Base-by-base conservation (phyloP, 805 yeast genomes). In the Kazachstania africana region DNA sequence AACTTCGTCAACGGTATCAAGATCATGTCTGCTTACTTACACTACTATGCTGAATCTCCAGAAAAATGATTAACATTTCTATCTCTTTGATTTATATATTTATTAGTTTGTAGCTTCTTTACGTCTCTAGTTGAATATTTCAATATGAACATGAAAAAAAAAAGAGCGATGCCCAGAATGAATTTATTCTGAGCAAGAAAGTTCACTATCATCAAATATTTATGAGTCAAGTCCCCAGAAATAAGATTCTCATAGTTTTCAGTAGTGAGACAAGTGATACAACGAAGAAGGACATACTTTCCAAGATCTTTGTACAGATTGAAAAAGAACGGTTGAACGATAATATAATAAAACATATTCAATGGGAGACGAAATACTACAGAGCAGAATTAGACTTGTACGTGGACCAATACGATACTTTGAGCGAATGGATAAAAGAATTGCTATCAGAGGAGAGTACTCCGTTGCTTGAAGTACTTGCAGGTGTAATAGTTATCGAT, bases 1-100 rank as follows among this genome's bases (percentile, higher is more conserved):
- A 91, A 91, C 68, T 91, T 82, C 62, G 75, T 91, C 45, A 81
- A 82, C 51, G 99, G 99, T 43, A 75, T 81, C 52, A 91, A 91
- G 68, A 80, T 95, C 10, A 71, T 88, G 60, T 78, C 88, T 43
- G 95, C 96, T 13, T 91, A 85, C 62, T 68, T 91, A 55, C 96
- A 91, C 62, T 87, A 78, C 64, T 79, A 79, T 44, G 81, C 75
- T 33, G 68, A 54, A 30, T 40, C 50, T 16, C 40, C 48, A 14
- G 54, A 45, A 34, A 47, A 44, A 17, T 52, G 38, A 39, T 16
- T n/a, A n/a, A n/a, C n/a, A n/a, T n/a, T n/a, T 9, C 24, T 9
- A 9, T 9, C 20, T 15, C 12, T 19, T 19, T 19, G 10, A 8
- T 10, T 19, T 8, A 8, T 19, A 19, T 19, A 19, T 19, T 19